These are phyloP conservation scores for Trapa incisa DNA, from an alignment of 345 rosid genomes.

Conservation along the genomic window DNA sequence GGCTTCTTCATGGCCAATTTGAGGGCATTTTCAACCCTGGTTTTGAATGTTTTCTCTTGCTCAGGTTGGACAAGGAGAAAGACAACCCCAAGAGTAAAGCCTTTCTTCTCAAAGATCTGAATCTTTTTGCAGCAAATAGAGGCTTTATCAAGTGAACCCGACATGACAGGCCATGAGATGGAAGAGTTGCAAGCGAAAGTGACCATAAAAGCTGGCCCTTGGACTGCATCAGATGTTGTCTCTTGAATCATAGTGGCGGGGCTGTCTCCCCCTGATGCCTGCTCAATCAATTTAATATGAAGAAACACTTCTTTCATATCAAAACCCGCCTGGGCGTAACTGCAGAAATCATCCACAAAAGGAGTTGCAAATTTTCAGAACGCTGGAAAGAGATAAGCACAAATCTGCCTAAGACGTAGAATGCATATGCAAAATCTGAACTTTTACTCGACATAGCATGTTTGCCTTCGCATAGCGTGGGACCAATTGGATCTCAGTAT, in stretches of 20 bases:
- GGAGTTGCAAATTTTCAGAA: background rate
- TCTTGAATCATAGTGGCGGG: constrained; percentile 75
- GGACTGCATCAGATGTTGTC: constrained; percentile 39
- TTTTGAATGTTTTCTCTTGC: constrained; percentile 45
- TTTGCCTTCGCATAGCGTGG: background rate
- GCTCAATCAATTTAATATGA: constrained; percentile 87
- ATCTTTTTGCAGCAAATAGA: constrained; percentile 75
- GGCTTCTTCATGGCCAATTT: constrained; percentile 60
- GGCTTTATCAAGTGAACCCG: constrained; percentile 62
- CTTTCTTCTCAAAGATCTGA: constrained; percentile 90
- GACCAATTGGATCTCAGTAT: background rate
- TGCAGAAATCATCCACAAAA: constrained; percentile 19
- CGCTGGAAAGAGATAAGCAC: background rate
- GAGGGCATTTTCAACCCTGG: constrained; percentile 57
- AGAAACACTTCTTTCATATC: constrained; percentile 92
- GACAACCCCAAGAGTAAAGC: constrained; percentile 70
- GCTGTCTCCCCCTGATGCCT: constrained; percentile 65
- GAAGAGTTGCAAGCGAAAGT: constrained; percentile 72
- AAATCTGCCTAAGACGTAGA: background rate
- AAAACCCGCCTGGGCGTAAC: constrained; percentile 84
- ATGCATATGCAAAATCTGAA: too few relatives aligned
- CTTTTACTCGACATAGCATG: background rate
- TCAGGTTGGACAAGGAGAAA: constrained; percentile 51
- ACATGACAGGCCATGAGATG: constrained; percentile 73
- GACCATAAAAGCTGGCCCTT: constrained; percentile 49